Base-by-base conservation (phyloP, 2,329 filamentous ascomycete genomes). In the Didymella arachidicola region DNA sequence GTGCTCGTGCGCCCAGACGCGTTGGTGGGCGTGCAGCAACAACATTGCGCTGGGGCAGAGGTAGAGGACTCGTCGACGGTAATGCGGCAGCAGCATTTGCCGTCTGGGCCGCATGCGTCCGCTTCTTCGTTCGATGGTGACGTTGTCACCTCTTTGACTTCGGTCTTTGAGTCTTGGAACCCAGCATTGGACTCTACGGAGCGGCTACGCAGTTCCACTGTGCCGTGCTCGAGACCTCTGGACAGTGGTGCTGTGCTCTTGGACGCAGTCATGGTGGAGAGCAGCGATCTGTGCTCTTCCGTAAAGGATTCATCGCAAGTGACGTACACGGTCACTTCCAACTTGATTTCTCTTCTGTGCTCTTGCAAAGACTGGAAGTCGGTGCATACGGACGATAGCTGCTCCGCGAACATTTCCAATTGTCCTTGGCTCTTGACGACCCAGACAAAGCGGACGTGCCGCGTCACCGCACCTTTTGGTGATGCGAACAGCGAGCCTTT, bases 361-460 rank as follows among this genome's bases (percentile, higher is more conserved):
- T 73, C 63, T 57, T 78, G 70, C 57, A 82, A 75, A 19, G 60
- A 61, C 25, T 79, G 68, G 34, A 82, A 77, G 43, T 84, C 80
- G 2, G 72, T 64, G 14, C 79, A 65, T 2, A 82, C 77, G 8
- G 77, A 69, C 1, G 80, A 78, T 1, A 88, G 75, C 63, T 86
- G 81, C 3, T 73, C 66, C 1, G 79, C 73, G 59, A 87, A 85
- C 81, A 84, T 87, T 14, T 72, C 76, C 2, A 86, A 68, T 45
- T 85, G 82, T 1, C 78, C 77, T 4, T 77, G 78, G n/a, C 81
- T 80, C 66, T 84, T 87, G 53, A 87, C 79, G 6, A 86, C 81
- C 86, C 86, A 88, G 10, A 86, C 76, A 60, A 86, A 86, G 1
- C 81, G 81, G 29, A 87, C 74, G 38, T 79, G 77, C 43, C 82